Base-by-base conservation (phyloP, 2,329 filamentous ascomycete species). In the Microascus cirrosus region DNA sequence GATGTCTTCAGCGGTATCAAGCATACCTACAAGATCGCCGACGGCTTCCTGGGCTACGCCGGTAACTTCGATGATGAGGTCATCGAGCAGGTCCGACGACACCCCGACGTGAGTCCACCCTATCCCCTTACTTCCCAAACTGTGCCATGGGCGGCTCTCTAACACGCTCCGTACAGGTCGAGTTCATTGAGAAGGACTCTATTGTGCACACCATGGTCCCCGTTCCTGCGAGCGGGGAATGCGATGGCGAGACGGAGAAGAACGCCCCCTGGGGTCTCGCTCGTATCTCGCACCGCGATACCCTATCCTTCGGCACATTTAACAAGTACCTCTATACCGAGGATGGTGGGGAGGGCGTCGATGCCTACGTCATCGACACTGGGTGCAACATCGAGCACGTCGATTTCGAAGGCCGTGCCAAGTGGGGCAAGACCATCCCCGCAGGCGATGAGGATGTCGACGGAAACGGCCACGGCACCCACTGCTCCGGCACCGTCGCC, bases 301-400 rank as follows among this genome's bases (percentile, higher is more conserved):
- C 81, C 63, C 82, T 99, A 64, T 87, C 82, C 72, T 97, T 99
- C 71, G 87, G 89, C 66, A 92, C 84, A 72, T 97, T 94, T 79
- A 97, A 96, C 84, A 96, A 97, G 79, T 99, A 99, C 80, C 82
- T 97, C 42, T 99, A 94, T 73, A 82, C 91, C 59, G 80, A 83
- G 59, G 87, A 95, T 58, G 93, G 89, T 70, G 94, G 94, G 71
- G 92, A 97, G 80, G 95, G 94, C 72, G 94, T 99, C 65, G 94
- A 99, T 74, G 94, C 94, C 69, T 99, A 99, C 70, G 89, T 99
- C 63, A 96, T 99, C 69, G 94, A 99, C 77, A 99, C 94, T 59
- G 95, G 94, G 68, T 95, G 89, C 81, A 96, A 96, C 79, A 74
- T 80, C 65, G 83, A 93, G 54, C 94, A 99, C 78, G 91, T 95